phyloP scores from a whole-genome alignment of 768 basidiomycete genomes.

The Suillus placidus region DNA sequence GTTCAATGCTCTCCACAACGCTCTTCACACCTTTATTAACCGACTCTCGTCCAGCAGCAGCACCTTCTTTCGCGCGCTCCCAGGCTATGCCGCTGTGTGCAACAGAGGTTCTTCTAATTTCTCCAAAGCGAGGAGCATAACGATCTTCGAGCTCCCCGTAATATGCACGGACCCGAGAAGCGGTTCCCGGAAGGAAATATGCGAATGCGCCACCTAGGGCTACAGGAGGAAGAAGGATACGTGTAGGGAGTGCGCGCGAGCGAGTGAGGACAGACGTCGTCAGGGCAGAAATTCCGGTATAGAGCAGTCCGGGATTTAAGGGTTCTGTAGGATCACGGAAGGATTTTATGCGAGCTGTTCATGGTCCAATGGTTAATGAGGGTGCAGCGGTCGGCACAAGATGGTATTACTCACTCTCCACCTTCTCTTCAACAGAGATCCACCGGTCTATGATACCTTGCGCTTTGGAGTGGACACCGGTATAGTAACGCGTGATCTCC shows the following conservation, averaged over 20 bases:
- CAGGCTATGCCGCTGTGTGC: constrained; percentile 63
- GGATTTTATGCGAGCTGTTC: constrained; percentile 75
- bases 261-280: constrained; percentile 87
- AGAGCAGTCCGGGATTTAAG: constrained; percentile 87
- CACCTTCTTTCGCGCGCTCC: constrained; percentile 56
- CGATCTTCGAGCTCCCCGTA: constrained; percentile 67
- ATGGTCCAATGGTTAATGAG: neutral
- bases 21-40: constrained; percentile 47
- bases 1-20: constrained; percentile 60
- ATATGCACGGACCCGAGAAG: constrained; percentile 68
- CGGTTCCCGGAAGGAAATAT: constrained; percentile 88
- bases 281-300: constrained; percentile 86
- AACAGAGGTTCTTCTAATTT: constrained; percentile 66
- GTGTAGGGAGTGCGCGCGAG: constrained; percentile 68
- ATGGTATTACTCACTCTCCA: constrained; percentile 70
- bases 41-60: constrained; percentile 47
- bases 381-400: neutral
- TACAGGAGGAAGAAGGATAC: constrained; percentile 75
- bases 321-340: constrained; percentile 80
- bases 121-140: constrained; percentile 68
- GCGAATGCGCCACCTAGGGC: constrained; percentile 69
- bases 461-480: constrained; percentile 62
- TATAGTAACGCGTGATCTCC: constrained; percentile 56
- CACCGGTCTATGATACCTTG: constrained; percentile 77
- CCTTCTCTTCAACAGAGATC: constrained; percentile 83